Conservation (phyloP, 2,329 filamentous ascomycete species). For the Nothomitra cinnamomea region DNA sequence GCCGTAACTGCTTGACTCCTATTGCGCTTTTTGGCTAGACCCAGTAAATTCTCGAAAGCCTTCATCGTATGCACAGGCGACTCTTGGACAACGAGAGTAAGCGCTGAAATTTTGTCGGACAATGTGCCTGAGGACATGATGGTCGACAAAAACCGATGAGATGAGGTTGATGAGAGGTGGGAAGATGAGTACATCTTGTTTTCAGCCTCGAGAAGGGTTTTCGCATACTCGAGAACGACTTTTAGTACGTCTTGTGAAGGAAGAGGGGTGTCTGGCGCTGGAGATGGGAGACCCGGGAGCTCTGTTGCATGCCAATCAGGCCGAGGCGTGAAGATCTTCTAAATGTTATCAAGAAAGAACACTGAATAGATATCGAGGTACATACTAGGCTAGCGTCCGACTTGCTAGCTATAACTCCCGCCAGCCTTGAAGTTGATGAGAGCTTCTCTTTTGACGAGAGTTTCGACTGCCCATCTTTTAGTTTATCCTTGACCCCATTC, state of each 20-base stretch:
- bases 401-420: background rate
- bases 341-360: constrained; percentile 13
- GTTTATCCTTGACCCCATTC: background rate
- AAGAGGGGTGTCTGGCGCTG: constrained; percentile 17
- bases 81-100: constrained; percentile 89
- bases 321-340: constrained; percentile 39
- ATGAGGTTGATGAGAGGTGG: constrained; percentile 55
- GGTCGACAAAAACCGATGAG: constrained; percentile 88
- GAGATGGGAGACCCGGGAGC: constrained; percentile 33
- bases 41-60: constrained; percentile 69
- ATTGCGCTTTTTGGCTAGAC: constrained; percentile 79
- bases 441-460: constrained; percentile 18
- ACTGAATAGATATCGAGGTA: background rate
- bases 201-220: constrained; percentile 59
- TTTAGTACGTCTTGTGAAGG: constrained; percentile 36
- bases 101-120: constrained; percentile 87
- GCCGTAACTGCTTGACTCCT: constrained; percentile 84
- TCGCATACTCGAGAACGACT: constrained; percentile 45
- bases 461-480: constrained; percentile 10
- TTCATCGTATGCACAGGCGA: constrained; percentile 87
- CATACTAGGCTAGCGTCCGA: background rate
- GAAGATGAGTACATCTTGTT: constrained; percentile 55
- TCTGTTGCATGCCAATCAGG: constrained; percentile 50
- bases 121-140: constrained; percentile 95
- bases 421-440: background rate